These are phyloP conservation scores for Phytopythium chamaehyphon DNA, from an alignment of 352 stramenopile genomes.

Conservation along the genomic window DNA sequence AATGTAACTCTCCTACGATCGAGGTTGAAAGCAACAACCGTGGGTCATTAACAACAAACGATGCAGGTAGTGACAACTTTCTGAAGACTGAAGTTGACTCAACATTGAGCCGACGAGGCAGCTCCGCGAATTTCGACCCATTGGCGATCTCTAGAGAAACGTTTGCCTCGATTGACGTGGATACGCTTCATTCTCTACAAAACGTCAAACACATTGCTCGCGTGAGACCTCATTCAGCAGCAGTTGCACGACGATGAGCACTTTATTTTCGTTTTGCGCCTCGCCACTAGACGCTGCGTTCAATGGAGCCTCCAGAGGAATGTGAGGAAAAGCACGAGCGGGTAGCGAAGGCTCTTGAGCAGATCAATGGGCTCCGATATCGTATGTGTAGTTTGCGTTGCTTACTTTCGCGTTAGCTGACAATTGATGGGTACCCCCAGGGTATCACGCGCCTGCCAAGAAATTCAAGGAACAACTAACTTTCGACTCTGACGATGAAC, in stretches of 20 bases:
- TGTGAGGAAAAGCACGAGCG: constrained; percentile 48
- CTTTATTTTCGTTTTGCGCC: constrained; percentile 18
- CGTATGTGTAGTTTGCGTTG: constrained; percentile 22
- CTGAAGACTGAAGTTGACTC: not conserved
- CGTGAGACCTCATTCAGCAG: constrained; percentile 43
- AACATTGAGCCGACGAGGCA: not conserved
- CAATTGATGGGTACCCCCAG: too few relatives aligned
- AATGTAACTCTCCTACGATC: not conserved
- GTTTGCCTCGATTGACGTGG: constrained; percentile 27
- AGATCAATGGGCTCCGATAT: constrained; percentile 67
- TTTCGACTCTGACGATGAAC: constrained; percentile 39
- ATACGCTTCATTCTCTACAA: constrained; percentile 41
- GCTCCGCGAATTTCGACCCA: not conserved
- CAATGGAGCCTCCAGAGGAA: not conserved
- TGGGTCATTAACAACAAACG: not conserved
- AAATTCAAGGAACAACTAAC: constrained; percentile 37
- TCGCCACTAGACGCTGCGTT: not conserved
- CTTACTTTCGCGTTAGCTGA: not conserved
- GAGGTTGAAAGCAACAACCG: not conserved
- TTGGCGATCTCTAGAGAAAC: not conserved
- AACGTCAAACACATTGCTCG: constrained; percentile 33
- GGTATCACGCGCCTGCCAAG: constrained; percentile 38
- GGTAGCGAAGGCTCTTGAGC: constrained; percentile 57
- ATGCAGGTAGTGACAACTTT: not conserved
- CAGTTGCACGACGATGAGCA: constrained; percentile 5